Conservation (phyloP, 1,284 basidiomycete genomes). For the Cryptococcus amylolentus region DNA sequence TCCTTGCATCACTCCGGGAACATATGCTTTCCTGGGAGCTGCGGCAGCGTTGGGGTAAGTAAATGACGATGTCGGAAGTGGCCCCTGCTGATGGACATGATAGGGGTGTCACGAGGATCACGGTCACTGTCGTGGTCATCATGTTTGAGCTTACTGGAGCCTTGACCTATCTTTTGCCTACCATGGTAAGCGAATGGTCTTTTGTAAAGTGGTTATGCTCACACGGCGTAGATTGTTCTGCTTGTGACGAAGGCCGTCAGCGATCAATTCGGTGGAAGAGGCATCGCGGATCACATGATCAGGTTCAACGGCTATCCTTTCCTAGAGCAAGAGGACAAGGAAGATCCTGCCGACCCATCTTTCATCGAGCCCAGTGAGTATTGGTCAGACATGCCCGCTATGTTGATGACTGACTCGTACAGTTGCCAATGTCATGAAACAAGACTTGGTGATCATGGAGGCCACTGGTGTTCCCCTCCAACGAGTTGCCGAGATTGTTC, state of each 20-base stretch:
- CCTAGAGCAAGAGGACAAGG: slow-evolving; percentile 77
- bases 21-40: slow-evolving; percentile 91
- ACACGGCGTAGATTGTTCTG: slow-evolving; percentile 73
- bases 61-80: not conserved
- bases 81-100: not conserved
- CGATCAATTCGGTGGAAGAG: slow-evolving; percentile 87
- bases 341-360: slow-evolving; percentile 78
- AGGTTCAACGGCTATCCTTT: slow-evolving; percentile 96
- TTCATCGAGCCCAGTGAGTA: slow-evolving; percentile 77
- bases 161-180: slow-evolving; percentile 93
- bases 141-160: slow-evolving; percentile 99
- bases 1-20: slow-evolving; percentile 97
- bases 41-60: slow-evolving; percentile 84
- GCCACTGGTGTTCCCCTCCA: slow-evolving; percentile 70
- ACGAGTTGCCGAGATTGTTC: slow-evolving; percentile 62
- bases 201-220: not conserved
- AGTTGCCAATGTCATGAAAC: slow-evolving; percentile 88
- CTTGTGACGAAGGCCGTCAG: slow-evolving; percentile 95
- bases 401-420: slow-evolving; percentile 14
- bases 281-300: slow-evolving; percentile 97
- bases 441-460: slow-evolving; percentile 67
- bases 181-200: slow-evolving; percentile 66
- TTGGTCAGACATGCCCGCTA: not conserved
- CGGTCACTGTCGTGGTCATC: slow-evolving; percentile 96
- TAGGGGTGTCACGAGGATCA: slow-evolving; percentile 93